A percentile compares a stretch with the other conserved stretches of the same genome.
Conservation (phyloP, 768 basidiomycete genomes). For the Psilocybe subaeruginosa region DNA sequence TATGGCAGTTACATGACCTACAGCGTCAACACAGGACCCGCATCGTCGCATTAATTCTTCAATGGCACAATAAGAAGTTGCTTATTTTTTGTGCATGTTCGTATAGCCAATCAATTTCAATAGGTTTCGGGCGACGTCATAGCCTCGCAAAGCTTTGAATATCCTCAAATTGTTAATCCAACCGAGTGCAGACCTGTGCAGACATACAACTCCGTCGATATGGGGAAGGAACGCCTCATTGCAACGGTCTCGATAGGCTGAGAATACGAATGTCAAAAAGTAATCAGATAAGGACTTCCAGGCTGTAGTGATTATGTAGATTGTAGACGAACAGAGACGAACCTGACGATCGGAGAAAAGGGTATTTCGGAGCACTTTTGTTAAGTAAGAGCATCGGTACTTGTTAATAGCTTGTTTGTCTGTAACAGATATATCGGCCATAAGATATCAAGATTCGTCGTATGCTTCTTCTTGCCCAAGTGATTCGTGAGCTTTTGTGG, state of each 20-base stretch:
- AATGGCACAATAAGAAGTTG: no score
- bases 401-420: slow-evolving; percentile 9
- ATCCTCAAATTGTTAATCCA: no score
- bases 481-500: neutral
- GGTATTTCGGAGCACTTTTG: slow-evolving; percentile 7
- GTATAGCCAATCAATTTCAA: slow-evolving; percentile 10
- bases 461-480: neutral
- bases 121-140: neutral
- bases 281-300: slow-evolving; percentile 5
- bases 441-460: neutral
- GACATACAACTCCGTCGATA: no score
- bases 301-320: neutral
- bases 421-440: slow-evolving; percentile 1
- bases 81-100: no score
- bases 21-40: neutral
- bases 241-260: no score
- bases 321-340: neutral
- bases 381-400: slow-evolving; percentile 2
- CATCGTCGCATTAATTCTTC: no score
- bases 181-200: no score
- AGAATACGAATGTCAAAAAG: neutral
- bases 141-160: neutral
- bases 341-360: slow-evolving; percentile 16
- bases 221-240: no score
- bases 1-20: slow-evolving; percentile 3